phyloP scores from a whole-genome alignment of 2,329 filamentous ascomycete species.

The Colletotrichum eleusines region DNA sequence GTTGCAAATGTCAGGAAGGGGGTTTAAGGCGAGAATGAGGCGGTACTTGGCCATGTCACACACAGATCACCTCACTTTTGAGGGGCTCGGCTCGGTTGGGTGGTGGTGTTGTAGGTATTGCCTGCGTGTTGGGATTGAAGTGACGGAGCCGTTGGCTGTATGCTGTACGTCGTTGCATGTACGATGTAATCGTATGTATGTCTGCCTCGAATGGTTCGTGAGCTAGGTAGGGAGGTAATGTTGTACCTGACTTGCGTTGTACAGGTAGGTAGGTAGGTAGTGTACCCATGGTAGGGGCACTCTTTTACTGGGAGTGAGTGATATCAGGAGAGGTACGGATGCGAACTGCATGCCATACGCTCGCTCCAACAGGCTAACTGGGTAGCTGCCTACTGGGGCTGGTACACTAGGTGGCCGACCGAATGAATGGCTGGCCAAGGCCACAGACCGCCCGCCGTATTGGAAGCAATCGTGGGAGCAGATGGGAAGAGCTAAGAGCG shows the following conservation, averaged over 20 bases:
- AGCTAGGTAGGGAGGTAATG: neutral
- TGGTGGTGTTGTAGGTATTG: neutral
- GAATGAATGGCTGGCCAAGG: neutral
- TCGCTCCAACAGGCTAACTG: neutral
- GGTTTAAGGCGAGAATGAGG: slow-evolving; percentile 23
- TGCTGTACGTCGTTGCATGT: neutral
- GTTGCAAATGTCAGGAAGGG: slow-evolving; percentile 37
- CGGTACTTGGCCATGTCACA: slow-evolving; percentile 25
- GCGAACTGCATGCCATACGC: no score
- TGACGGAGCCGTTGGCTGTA: slow-evolving; percentile 2
- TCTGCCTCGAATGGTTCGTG: slow-evolving; percentile 1
- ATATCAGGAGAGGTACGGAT: neutral
- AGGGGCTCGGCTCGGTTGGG: slow-evolving; percentile 23
- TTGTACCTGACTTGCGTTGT: slow-evolving; percentile 4
- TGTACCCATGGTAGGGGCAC: neutral
- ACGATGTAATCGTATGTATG: neutral
- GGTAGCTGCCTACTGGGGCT: neutral
- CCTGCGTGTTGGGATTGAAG: slow-evolving; percentile 3
- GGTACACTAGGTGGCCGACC: no score
- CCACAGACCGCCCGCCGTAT: slow-evolving; percentile 4
- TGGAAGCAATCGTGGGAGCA: neutral
- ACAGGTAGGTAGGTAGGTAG: neutral
- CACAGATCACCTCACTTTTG: slow-evolving; percentile 19
- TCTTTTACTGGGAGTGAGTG: slow-evolving; percentile 1
- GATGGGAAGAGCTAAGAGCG: neutral